Base-by-base conservation (phyloP, 768 basidiomycete genomes). In the Xerocomellus intermedius region DNA sequence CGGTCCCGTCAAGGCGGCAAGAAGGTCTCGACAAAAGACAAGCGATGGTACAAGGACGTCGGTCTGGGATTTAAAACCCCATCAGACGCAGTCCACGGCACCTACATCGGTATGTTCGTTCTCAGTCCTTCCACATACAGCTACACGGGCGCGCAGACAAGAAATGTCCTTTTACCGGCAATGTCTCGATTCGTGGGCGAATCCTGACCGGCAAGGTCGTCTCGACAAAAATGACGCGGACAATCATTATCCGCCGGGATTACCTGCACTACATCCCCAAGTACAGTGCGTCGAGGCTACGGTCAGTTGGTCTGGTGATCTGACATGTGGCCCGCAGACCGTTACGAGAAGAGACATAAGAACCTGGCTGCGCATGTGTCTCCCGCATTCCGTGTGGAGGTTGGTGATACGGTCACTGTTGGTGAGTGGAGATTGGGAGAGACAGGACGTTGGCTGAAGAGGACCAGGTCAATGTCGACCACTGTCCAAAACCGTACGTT, bases 191-290 rank as follows among this genome's bases (percentile, higher is more conserved):
- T 74, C 96, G 97, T 71, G 97, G 97, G 52, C 95, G 97, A 68
- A 99, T 99, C 77, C 79, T 99, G 59, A 96, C 94, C 47, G 97
- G 97, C 74, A 92, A 92, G 74, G 96, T 99, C 59, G 81, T 98
- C 58, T 98, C 96, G 50, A 97, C 95, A 44, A 99, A 99, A 83
- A 98, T 99, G 97, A 96, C 89, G 73, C 92, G 96, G 72, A 98
- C 97, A 56, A 83, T 98, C 72, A 85, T 98, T 77, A 94, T 99
- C 78, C 94, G 97, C 61, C 81, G 90, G 62, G 90, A 94, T 76
- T 93, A 93, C 76, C 84, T 94, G 45, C 92, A 94, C 79, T 98
- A 94, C 79, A 84, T 99, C 74, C 93, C 95, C 64, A 99, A 99
- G 82, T 99, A 98, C 84, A 90, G 91, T 94, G 73, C 70, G 91